Conservation (phyloP, 2,329 filamentous ascomycete species). For the Cryphonectria japonica region DNA sequence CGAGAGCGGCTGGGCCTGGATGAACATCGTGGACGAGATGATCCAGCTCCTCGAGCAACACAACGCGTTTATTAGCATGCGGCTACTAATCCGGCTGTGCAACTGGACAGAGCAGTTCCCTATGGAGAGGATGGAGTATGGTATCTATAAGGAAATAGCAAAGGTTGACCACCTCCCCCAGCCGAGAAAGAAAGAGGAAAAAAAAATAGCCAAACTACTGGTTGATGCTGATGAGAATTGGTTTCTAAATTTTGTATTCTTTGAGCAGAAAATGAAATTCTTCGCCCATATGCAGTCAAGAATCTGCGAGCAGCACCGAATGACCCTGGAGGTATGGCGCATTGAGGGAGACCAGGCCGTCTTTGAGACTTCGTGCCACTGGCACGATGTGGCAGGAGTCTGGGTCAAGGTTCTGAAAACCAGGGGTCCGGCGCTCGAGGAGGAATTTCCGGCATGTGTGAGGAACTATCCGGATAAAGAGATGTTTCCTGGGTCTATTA, state of each 20-base stretch:
- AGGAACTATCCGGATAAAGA: conserved; percentile 25
- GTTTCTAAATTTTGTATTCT: background rate
- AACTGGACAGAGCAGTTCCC: conserved; percentile 17
- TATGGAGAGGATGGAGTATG: background rate
- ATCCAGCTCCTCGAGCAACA: conserved; percentile 35
- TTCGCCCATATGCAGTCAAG: conserved; percentile 21
- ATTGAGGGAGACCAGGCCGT: conserved; percentile 21
- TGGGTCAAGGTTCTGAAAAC: background rate
- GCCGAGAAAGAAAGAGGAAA: background rate
- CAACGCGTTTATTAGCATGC: conserved; percentile 36
- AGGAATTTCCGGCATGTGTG: background rate
- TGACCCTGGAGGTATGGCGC: conserved; percentile 23
- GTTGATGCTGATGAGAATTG: background rate
- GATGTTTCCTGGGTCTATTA: conserved; percentile 29
- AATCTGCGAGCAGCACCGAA: conserved; percentile 12
- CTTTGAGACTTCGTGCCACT: background rate
- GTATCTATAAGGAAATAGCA: background rate
- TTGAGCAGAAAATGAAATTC: conserved; percentile 9
- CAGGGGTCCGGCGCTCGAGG: no score
- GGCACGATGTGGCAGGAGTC: background rate
- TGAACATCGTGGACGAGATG: conserved; percentile 34
- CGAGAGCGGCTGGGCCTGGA: conserved; percentile 37
- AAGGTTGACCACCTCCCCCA: no score
- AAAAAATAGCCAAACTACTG: background rate
- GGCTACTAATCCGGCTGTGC: conserved; percentile 39